Conservation (phyloP, 441 rosid genomes). For the Manihot esculenta region DNA sequence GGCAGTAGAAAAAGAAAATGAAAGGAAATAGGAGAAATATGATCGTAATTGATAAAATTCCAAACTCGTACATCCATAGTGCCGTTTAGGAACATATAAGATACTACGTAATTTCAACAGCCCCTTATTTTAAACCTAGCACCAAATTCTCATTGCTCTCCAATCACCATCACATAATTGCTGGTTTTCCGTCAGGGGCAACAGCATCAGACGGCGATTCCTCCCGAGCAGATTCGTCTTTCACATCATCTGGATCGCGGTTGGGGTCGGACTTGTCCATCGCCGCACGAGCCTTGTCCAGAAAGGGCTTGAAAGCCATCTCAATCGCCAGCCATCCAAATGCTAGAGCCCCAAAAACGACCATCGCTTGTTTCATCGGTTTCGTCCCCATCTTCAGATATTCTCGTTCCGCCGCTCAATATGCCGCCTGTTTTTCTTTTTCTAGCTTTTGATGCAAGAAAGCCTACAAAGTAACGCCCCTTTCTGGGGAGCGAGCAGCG, state of each 20-base stretch:
- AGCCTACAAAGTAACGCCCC: neutral
- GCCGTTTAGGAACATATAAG: too few species aligned
- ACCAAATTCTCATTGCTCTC: neutral
- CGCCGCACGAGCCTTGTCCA: constrained; percentile 53
- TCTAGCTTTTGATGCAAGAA: constrained; percentile 1
- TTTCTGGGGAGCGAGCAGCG: too few species aligned
- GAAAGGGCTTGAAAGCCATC: constrained; percentile 69
- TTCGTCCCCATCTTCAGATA: constrained; percentile 35
- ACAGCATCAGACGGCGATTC: constrained; percentile 6
- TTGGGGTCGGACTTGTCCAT: constrained; percentile 63
- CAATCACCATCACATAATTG: neutral
- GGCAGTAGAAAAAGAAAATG: too few species aligned
- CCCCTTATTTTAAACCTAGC: neutral
- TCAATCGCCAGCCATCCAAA: constrained; percentile 77
- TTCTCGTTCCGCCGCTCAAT: neutral
- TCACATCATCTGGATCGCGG: constrained; percentile 47
- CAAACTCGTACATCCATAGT: too few species aligned
- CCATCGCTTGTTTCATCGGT: constrained; percentile 52
- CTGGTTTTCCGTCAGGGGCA: constrained; percentile 7
- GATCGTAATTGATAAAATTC: too few species aligned
- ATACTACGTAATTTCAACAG: neutral
- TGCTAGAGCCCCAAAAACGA: constrained; percentile 71
- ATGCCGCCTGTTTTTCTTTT: neutral
- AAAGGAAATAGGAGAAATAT: too few species aligned
- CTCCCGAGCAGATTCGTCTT: neutral